phyloP scores from a whole-genome alignment of 352 stramenopile genomes.

The Pythium vanterpoolii region DNA sequence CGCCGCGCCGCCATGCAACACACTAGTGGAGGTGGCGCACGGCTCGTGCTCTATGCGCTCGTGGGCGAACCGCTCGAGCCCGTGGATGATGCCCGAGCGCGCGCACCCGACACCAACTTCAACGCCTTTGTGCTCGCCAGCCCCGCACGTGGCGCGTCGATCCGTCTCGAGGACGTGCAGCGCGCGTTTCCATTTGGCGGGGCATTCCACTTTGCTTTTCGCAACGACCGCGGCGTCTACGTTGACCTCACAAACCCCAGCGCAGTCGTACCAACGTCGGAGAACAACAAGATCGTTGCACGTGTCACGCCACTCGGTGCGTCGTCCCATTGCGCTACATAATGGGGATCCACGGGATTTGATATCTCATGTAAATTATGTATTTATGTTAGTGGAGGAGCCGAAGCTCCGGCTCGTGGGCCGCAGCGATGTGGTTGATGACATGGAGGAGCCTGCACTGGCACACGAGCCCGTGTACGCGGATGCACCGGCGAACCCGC shows the following conservation, averaged over 20 bases:
- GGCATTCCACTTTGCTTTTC: constrained; percentile 76
- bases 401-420: constrained; percentile 42
- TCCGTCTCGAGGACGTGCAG: constrained; percentile 59
- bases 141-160: constrained; percentile 6
- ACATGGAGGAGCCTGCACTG: not conserved
- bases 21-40: not conserved
- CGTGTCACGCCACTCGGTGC: constrained; percentile 53
- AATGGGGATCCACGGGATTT: not conserved
- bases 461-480: not conserved
- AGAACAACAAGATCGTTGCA: constrained; percentile 70
- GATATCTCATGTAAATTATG: not conserved
- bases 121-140: constrained; percentile 62
- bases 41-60: constrained; percentile 64
- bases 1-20: constrained; percentile 4
- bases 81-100: constrained; percentile 41
- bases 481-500: not conserved
- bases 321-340: not conserved
- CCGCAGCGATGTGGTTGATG: constrained; percentile 18
- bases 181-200: constrained; percentile 65
- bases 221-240: constrained; percentile 61
- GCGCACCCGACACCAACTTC: constrained; percentile 52
- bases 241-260: constrained; percentile 70
- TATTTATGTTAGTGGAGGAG: constrained; percentile 29
- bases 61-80: constrained; percentile 60
- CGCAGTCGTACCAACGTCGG: constrained; percentile 56